Evolutionary conservation across 805 yeast genomes (phyloP).

Genomic region (Wickerhamiella slavikovae): DNA sequence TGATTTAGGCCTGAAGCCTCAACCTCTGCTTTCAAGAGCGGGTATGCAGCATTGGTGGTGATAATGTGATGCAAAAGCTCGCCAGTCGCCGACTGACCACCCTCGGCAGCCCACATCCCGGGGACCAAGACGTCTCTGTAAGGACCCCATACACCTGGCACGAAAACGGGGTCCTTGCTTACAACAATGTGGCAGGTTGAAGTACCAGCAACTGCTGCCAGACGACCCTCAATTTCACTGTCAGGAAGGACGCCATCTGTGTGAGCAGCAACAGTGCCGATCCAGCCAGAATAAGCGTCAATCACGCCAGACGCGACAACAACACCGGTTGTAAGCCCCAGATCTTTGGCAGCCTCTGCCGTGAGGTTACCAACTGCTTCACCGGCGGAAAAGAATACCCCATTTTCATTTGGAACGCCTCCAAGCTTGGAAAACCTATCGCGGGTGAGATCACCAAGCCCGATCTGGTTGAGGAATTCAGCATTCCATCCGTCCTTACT

Average conservation of each 20-base stretch:
- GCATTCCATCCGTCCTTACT: conserved; percentile 77
- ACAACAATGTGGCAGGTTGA: conserved; percentile 90
- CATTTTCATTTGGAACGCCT: conserved; percentile 57
- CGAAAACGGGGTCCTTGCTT: conserved; percentile 70
- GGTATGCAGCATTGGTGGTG: conserved; percentile 70
- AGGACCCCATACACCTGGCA: conserved; percentile 98
- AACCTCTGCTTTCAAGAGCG: conserved; percentile 31
- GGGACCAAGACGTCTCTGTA: conserved; percentile 84
- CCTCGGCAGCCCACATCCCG: conserved; percentile 88
- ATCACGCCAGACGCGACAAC: conserved; percentile 90
- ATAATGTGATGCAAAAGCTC: conserved; percentile 77
- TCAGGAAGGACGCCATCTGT: conserved; percentile 29
- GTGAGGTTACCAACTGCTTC: conserved; percentile 63
- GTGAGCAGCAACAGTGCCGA: conserved; percentile 91
- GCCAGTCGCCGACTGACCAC: conserved; percentile 98
- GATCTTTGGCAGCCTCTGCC: conserved; percentile 46
- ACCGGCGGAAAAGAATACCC: conserved; percentile 69
- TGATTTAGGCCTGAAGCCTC: conserved; percentile 38
- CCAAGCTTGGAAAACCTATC: conserved; percentile 66
- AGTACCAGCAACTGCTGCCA: conserved; percentile 97
- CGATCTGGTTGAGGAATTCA: conserved; percentile 49
- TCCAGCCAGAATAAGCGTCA: conserved; percentile 98
- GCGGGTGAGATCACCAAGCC: conserved; percentile 54
- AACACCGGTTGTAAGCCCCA: conserved; percentile 64
- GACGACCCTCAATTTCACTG: conserved; percentile 43